A percentile compares a stretch with the other conserved stretches of the same genome.
Evolutionary conservation across 805 yeast genomes (phyloP).

Genomic region (Zygotorulaspora sp.): DNA sequence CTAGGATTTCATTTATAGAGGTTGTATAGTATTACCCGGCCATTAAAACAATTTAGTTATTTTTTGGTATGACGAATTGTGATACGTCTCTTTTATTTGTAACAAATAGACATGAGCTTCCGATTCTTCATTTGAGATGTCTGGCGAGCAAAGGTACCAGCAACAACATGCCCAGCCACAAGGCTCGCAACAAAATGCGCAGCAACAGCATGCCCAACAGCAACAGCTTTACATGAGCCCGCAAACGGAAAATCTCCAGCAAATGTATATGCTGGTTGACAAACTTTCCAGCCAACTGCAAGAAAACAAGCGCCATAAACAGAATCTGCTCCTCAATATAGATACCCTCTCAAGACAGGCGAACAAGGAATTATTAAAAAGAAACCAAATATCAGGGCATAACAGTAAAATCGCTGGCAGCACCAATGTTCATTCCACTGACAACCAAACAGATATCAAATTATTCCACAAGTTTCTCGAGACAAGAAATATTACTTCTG

Average conservation of each 20-base stretch:
- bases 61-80: too few relatives aligned
- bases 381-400: too few relatives aligned
- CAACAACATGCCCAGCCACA: background rate
- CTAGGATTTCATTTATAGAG: background rate
- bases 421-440: background rate
- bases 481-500: slow-evolving; percentile 1
- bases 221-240: slow-evolving; percentile 29
- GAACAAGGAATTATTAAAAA: too few relatives aligned
- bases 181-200: slow-evolving; percentile 3
- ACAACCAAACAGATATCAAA: slow-evolving; percentile 11
- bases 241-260: slow-evolving; percentile 27
- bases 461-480: slow-evolving; percentile 17
- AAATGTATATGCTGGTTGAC: slow-evolving; percentile 24
- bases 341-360: slow-evolving; percentile 21
- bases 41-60: too few relatives aligned
- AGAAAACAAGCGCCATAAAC: slow-evolving; percentile 21
- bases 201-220: slow-evolving; percentile 17
- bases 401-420: too few relatives aligned
- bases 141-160: slow-evolving; percentile 3
- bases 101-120: too few relatives aligned
- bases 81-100: too few relatives aligned
- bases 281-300: slow-evolving; percentile 17
- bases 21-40: background rate
- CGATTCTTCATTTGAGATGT: too few relatives aligned
- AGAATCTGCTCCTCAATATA: slow-evolving; percentile 16